Percentiles rank a stretch among this genome's conserved stretches.
phyloP scores from a whole-genome alignment of 2,329 filamentous ascomycete species.

The Acrocalymma vagum region DNA sequence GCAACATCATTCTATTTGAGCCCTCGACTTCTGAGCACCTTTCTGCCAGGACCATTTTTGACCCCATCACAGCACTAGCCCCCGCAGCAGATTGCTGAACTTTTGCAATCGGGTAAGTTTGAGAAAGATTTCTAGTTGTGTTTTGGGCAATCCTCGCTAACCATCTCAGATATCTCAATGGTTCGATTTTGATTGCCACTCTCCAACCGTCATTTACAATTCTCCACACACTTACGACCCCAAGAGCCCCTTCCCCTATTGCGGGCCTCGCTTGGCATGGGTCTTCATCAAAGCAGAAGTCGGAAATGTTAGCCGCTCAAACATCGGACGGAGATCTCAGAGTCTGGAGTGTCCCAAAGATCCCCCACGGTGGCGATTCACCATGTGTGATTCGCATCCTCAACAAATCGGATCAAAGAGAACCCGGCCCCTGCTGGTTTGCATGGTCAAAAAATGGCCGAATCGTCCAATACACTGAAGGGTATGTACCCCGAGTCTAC shows the following conservation, averaged over 20 bases:
- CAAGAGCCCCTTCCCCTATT: constrained; percentile 84
- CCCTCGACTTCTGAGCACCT: constrained; percentile 92
- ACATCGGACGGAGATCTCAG: constrained; percentile 90
- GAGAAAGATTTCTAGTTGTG: too few species aligned
- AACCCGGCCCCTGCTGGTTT: constrained; percentile 89
- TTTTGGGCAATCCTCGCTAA: constrained; percentile 30
- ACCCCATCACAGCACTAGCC: constrained; percentile 92
- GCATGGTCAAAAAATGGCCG: constrained; percentile 98
- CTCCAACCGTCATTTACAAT: constrained; percentile 94
- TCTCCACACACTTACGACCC: constrained; percentile 88
- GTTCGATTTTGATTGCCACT: constrained; percentile 88
- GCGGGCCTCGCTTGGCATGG: constrained; percentile 93
- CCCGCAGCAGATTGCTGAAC: constrained; percentile 90
- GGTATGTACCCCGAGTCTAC: constrained; percentile 66
- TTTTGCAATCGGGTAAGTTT: constrained; percentile 92
- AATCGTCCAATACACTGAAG: constrained; percentile 90
- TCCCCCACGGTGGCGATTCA: constrained; percentile 71
- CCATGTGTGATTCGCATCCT: constrained; percentile 90
- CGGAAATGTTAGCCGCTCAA: constrained; percentile 96
- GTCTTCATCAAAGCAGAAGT: constrained; percentile 93
- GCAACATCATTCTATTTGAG: constrained; percentile 93
- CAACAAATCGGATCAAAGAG: constrained; percentile 77
- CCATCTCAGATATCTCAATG: constrained; percentile 82
- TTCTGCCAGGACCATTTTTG: constrained; percentile 89
- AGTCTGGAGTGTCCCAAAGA: constrained; percentile 96